These are phyloP conservation scores for Aspergillus sclerotioniger DNA, from an alignment of 495 filamentous ascomycete genomes.

Conservation along the genomic window DNA sequence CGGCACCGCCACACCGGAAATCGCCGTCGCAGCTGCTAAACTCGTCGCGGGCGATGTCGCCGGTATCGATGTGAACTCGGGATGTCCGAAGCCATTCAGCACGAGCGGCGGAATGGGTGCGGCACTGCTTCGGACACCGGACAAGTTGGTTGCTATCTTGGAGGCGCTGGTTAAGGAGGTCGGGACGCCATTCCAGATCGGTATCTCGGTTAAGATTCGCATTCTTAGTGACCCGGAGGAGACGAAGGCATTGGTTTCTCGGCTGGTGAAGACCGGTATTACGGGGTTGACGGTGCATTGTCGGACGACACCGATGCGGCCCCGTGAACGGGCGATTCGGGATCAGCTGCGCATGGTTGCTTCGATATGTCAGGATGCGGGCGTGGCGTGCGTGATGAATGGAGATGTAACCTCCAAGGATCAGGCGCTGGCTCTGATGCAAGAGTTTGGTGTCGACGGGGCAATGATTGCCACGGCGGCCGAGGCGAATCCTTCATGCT, in stretches of 20 bases:
- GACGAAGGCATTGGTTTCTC: constrained; percentile 71
- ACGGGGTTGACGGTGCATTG: constrained; percentile 91
- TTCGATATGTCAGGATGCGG: constrained; percentile 70
- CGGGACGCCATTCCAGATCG: constrained; percentile 70
- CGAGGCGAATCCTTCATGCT: constrained; percentile 83
- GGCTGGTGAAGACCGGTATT: constrained; percentile 80
- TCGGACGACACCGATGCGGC: constrained; percentile 93
- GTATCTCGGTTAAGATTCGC: constrained; percentile 93
- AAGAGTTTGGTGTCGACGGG: constrained; percentile 80
- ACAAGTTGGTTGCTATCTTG: constrained; percentile 77
- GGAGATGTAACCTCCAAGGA: constrained; percentile 77
- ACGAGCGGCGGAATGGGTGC: constrained; percentile 93
- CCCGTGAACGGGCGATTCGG: constrained; percentile 80
- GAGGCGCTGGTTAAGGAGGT: constrained; percentile 77
- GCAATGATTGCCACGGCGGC: constrained; percentile 96
- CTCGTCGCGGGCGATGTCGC: constrained; percentile 82
- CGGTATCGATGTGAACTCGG: constrained; percentile 95
- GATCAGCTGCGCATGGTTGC: constrained; percentile 81
- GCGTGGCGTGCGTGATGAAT: constrained; percentile 91
- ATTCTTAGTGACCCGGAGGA: constrained; percentile 71
- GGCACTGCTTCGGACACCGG: constrained; percentile 77
- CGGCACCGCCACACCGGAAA: constrained; percentile 75
- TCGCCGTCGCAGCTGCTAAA: constrained; percentile 78
- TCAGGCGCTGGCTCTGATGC: constrained; percentile 62
- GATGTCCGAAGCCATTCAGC: constrained; percentile 95